Evolutionary conservation across 1,284 basidiomycete species (phyloP).

Genomic region (Leccinum pseudoinsigne): DNA sequence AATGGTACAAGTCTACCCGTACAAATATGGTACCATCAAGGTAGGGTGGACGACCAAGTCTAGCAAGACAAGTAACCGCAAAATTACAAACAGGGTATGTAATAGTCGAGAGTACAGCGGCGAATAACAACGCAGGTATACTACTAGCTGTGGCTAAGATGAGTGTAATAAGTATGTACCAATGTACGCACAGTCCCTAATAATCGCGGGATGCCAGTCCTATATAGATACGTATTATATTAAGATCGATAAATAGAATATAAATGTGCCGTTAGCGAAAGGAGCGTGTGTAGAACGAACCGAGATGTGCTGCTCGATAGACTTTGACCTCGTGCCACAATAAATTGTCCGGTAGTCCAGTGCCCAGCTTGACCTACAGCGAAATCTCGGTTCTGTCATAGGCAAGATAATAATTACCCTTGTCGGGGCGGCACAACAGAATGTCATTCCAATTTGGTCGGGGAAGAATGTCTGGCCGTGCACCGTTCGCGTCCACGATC

Average conservation of each 20-base stretch:
- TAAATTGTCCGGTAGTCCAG: slow-evolving; percentile 22
- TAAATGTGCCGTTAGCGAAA: slow-evolving; percentile 14
- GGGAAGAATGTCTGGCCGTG: slow-evolving; percentile 45
- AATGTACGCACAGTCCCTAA: slow-evolving; percentile 20
- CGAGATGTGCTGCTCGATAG: slow-evolving; percentile 9
- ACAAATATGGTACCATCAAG: slow-evolving; percentile 12
- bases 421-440: slow-evolving; percentile 59
- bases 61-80: slow-evolving; percentile 1
- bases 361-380: slow-evolving; percentile 29
- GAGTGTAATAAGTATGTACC: slow-evolving; percentile 5
- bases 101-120: slow-evolving; percentile 15
- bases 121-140: slow-evolving; percentile 14
- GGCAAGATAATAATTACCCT: slow-evolving; percentile 51
- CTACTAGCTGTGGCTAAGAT: slow-evolving; percentile 12
- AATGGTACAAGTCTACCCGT: slow-evolving; percentile 6
- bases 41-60: slow-evolving; percentile 2
- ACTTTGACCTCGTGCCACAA: slow-evolving; percentile 14
- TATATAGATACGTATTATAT: slow-evolving; percentile 8
- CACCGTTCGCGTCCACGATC: slow-evolving; percentile 52
- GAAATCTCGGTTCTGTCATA: slow-evolving; percentile 37
- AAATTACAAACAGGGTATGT: slow-evolving; percentile 10
- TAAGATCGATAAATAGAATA: slow-evolving; percentile 25
- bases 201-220: slow-evolving; percentile 12
- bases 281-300: slow-evolving; percentile 18
- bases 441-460: slow-evolving; percentile 76